Evolutionary conservation across 208 protist species (phyloP), one percentile per base, ranked within the genome.

Genomic region (Lotmaria passim): DNA sequence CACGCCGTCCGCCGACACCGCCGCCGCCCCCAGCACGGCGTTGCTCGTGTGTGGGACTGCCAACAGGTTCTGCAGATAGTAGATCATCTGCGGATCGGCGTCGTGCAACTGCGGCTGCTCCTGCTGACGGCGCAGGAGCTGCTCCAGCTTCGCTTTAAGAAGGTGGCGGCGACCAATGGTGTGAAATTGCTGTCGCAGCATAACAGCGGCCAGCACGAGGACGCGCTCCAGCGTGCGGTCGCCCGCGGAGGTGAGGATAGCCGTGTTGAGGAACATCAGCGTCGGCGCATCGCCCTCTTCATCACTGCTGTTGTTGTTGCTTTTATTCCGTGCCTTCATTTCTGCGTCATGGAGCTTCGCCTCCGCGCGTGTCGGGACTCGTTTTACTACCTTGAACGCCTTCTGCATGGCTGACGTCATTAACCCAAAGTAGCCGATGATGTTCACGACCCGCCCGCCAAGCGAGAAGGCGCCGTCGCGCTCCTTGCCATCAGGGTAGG

Each of bases 341-440:
- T 56, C 19, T 36, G 30, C 33, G 26, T 41, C 36, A 10, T 46
- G 14, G 56, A 33, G 56, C 39, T n/a, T 6, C 55, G 1, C 57
- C 43, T 72, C 60, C 39, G 24, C 47, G 24, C 41, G 61, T 28
- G 69, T 60, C 0, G 61, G 46, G 24, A 73, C 36, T 46, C 67
- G 62, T 69, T 93, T 93, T 6, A 66, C 60, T 19, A 92, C 69
- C 51, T 90, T 90, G 66, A 95, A 91, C 17, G 85, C 90, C 12
- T 62, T 47, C 41, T 84, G 67, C 75, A 91, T 84, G 8, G 79
- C 80, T 6, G 39, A 46, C 2, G 79, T 87, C 66, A 95, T 83
- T 56, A 79, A 77, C 12, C 86, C 90, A 84, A 95, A 93, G 67
- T 88, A 93, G 15, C 90, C 90, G 66, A 95, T 95, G 44, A 95